phyloP scores from a whole-genome alignment of 139 green algal genomes.

The Chlamydomonas sphaeroides region DNA sequence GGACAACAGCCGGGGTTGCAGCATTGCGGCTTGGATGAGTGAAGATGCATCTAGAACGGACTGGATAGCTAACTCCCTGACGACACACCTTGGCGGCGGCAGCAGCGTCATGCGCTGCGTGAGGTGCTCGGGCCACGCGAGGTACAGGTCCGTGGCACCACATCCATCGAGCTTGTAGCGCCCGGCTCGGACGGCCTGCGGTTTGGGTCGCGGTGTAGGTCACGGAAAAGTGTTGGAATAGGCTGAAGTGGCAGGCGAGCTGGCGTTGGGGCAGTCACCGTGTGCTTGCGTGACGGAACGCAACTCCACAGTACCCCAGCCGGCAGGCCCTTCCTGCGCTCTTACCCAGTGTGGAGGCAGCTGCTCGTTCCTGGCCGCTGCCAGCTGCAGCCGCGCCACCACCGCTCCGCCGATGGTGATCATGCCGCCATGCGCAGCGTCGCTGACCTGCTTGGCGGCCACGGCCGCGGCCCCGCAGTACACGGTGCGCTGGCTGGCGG shows the following conservation, averaged over 20 bases:
- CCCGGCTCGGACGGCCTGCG: not conserved
- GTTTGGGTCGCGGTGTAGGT: not conserved
- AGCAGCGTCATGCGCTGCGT: not conserved
- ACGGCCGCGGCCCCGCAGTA: slow-evolving; percentile 17
- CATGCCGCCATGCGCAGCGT: slow-evolving; percentile 38
- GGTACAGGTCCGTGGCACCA: not conserved
- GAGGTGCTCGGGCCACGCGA: not conserved
- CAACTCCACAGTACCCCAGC: too few relatives aligned
- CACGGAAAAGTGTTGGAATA: too few relatives aligned
- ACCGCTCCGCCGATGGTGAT: slow-evolving; percentile 5
- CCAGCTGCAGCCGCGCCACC: not conserved
- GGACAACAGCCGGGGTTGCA: too few relatives aligned
- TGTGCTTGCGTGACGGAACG: too few relatives aligned
- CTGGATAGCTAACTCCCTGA: too few relatives aligned
- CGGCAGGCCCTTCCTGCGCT: too few relatives aligned
- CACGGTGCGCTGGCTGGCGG: slow-evolving; percentile 27
- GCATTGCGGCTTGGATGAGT: too few relatives aligned
- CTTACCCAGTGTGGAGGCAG: not conserved
- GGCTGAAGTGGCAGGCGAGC: too few relatives aligned
- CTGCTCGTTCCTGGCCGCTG: not conserved
- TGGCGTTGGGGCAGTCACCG: too few relatives aligned
- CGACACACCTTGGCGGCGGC: slow-evolving; percentile 16
- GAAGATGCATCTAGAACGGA: too few relatives aligned
- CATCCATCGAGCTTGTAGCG: not conserved
- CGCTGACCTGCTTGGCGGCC: slow-evolving; percentile 23